Conservation (phyloP, 345 rosid genomes). For the Gossypium anomalum region DNA sequence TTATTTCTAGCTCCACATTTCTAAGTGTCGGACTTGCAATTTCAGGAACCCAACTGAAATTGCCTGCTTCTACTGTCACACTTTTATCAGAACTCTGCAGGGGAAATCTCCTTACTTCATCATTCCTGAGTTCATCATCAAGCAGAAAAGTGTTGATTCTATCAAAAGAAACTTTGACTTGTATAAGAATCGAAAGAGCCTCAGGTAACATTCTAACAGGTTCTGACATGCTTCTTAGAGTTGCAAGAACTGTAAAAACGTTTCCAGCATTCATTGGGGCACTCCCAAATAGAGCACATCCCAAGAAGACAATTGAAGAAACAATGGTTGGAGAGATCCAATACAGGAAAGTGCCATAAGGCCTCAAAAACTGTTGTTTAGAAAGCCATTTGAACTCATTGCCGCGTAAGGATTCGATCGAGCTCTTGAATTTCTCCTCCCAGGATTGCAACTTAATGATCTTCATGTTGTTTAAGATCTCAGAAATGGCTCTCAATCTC, state of each 20-base stretch:
- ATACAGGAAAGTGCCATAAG: constrained; percentile 47
- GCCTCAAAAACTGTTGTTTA: constrained; percentile 41
- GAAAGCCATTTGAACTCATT: constrained; percentile 63
- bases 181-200: constrained; percentile 66
- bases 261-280: constrained; percentile 70
- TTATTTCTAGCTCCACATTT: constrained; percentile 40
- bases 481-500: constrained; percentile 55
- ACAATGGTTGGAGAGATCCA: constrained; percentile 73
- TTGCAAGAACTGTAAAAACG: constrained; percentile 69
- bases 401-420: constrained; percentile 48
- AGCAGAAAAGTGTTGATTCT: constrained; percentile 55
- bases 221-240: constrained; percentile 56
- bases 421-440: constrained; percentile 66
- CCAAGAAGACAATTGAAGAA: constrained; percentile 59
- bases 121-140: constrained; percentile 51
- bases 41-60: constrained; percentile 70
- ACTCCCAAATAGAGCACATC: constrained; percentile 48
- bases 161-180: constrained; percentile 61
- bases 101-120: constrained; percentile 28
- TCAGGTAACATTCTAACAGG: constrained; percentile 70
- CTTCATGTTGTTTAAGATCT: constrained; percentile 68
- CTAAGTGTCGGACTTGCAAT: constrained; percentile 32
- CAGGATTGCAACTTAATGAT: constrained; percentile 74
- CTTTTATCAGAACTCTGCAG: constrained; percentile 22
- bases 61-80: constrained; percentile 46